Percentiles rank a stretch among this genome's conserved stretches.
Conservation (phyloP, 352 stramenopile genomes). For the Pythium brassicae region DNA sequence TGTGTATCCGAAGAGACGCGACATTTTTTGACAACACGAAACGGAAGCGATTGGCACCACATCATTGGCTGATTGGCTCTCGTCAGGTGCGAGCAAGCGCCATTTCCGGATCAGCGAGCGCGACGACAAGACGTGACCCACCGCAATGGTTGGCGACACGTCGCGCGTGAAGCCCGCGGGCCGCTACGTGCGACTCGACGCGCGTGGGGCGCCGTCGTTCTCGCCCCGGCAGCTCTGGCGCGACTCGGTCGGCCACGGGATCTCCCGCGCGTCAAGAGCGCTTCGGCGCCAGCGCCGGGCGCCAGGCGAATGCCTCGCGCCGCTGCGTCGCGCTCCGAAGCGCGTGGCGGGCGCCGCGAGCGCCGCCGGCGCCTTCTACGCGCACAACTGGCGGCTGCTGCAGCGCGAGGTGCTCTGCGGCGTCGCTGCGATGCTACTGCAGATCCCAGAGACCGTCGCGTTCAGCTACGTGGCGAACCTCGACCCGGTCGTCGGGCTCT, state of each 20-base stretch:
- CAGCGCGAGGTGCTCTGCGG: constrained; percentile 84
- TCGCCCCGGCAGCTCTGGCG: constrained; percentile 6
- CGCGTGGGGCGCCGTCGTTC: background rate
- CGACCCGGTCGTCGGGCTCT: constrained; percentile 85
- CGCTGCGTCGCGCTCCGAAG: constrained; percentile 5
- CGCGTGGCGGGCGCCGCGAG: constrained; percentile 24
- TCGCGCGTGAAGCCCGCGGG: background rate
- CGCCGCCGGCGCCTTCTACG: constrained; percentile 44
- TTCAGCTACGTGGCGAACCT: constrained; percentile 92
- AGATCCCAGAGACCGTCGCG: constrained; percentile 92
- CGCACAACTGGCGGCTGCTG: constrained; percentile 40
- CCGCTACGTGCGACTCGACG: constrained; percentile 9
- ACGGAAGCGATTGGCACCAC: too few relatives aligned
- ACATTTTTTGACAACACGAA: too few relatives aligned
- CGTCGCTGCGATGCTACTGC: constrained; percentile 87
- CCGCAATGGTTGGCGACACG: background rate
- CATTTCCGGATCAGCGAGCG: too few relatives aligned
- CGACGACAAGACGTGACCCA: too few relatives aligned
- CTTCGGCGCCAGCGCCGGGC: background rate
- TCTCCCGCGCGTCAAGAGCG: constrained; percentile 3
- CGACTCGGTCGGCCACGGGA: constrained; percentile 13
- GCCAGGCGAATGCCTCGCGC: background rate
- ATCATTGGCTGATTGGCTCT: too few relatives aligned
- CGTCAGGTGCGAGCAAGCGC: too few relatives aligned
- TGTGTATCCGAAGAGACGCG: too few relatives aligned